Conservation (phyloP, 495 filamentous ascomycete species). For the Hypoxylon rickii region DNA sequence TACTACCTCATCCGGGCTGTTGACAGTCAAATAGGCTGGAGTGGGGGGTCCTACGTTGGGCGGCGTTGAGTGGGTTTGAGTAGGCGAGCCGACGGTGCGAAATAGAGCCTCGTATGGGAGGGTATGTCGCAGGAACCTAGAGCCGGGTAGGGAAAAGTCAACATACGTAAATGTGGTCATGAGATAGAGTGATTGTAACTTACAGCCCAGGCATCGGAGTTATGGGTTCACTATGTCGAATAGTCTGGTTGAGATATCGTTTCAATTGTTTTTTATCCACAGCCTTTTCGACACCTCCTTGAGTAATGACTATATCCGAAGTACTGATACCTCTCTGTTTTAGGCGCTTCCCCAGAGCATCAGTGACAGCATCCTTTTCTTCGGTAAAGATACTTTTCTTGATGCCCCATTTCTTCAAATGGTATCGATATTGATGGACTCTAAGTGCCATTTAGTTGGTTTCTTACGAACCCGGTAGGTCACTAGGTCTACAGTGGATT, state of each 20-base stretch:
- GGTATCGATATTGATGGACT: conserved; percentile 46
- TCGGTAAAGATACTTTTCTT: conserved; percentile 38
- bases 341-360: conserved; percentile 9
- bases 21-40: conserved; percentile 8
- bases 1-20: not conserved
- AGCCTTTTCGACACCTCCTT: conserved; percentile 20
- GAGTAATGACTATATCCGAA: conserved; percentile 32
- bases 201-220: conserved; percentile 17
- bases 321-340: conserved; percentile 36
- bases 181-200: too few species aligned
- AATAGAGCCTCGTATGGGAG: conserved; percentile 29
- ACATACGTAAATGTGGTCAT: too few species aligned
- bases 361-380: conserved; percentile 12
- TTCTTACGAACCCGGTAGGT: conserved; percentile 2
- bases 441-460: conserved; percentile 24
- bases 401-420: conserved; percentile 50
- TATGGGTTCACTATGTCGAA: conserved; percentile 17
- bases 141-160: too few species aligned
- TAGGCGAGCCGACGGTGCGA: not conserved
- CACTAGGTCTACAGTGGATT: not conserved
- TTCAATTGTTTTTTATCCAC: conserved; percentile 43
- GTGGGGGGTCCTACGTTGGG: conserved; percentile 3
- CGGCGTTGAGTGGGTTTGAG: conserved; percentile 13
- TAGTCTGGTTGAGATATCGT: conserved; percentile 38
- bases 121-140: conserved; percentile 23